Evolutionary conservation across 2,329 filamentous ascomycete species (phyloP).

Genomic region (Pestalotiopsis sp.): DNA sequence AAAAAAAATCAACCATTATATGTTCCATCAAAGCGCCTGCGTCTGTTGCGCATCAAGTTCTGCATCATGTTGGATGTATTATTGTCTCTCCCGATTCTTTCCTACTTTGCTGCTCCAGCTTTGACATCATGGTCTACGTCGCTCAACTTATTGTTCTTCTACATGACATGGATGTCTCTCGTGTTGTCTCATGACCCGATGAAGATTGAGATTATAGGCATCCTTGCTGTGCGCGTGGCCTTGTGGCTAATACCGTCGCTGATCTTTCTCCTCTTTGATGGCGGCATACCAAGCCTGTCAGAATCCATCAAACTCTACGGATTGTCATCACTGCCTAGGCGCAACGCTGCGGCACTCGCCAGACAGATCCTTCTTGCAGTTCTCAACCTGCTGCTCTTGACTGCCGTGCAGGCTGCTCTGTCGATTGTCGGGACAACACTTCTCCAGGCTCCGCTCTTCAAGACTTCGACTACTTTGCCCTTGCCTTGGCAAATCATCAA

Average conservation of each 20-base stretch:
- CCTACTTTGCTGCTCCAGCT: constrained; percentile 65
- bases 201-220: constrained; percentile 74
- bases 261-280: constrained; percentile 74
- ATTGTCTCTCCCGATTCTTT: constrained; percentile 73
- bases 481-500: constrained; percentile 57
- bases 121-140: constrained; percentile 75
- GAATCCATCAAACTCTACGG: constrained; percentile 71
- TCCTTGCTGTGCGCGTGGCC: constrained; percentile 65
- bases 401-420: constrained; percentile 45
- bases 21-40: not conserved
- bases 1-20: not conserved
- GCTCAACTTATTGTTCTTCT: constrained; percentile 86
- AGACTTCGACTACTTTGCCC: constrained; percentile 50
- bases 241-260: constrained; percentile 77
- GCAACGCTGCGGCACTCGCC: constrained; percentile 36
- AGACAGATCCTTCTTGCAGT: constrained; percentile 44
- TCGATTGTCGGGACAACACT: constrained; percentile 38
- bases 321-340: constrained; percentile 49
- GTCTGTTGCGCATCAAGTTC: not conserved
- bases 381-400: constrained; percentile 48
- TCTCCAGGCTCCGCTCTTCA: constrained; percentile 46
- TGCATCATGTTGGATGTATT: constrained; percentile 61
- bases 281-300: constrained; percentile 68
- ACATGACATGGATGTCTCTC: constrained; percentile 86
- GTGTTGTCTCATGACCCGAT: constrained; percentile 77